A percentile compares a stretch with the other conserved stretches of the same genome.
Conservation (phyloP, 768 basidiomycete genomes). For the Boletellus ananas region DNA sequence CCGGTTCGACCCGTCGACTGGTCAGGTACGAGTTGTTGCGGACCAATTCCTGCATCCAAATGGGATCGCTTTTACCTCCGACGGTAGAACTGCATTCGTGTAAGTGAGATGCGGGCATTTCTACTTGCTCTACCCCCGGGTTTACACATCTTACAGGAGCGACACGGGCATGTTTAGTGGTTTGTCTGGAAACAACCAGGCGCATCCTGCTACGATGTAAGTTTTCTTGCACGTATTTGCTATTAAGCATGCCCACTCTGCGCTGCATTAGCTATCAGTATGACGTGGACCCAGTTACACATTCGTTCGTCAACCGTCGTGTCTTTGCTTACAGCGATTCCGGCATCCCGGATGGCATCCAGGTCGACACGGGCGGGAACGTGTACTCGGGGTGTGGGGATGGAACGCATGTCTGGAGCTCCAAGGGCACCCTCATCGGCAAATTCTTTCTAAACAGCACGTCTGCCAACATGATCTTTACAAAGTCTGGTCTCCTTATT, state of each 20-base stretch:
- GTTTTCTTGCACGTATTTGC: constrained; percentile 18
- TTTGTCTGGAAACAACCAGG: constrained; percentile 49
- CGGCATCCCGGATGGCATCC: constrained; percentile 65
- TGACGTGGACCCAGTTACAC: constrained; percentile 58
- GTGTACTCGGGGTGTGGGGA: constrained; percentile 67
- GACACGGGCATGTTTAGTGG: constrained; percentile 38
- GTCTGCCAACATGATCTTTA: constrained; percentile 39
- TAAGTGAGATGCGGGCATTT: constrained; percentile 18
- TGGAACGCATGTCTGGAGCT: constrained; percentile 61
- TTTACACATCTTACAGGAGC: constrained; percentile 23
- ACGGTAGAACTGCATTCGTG: constrained; percentile 68
- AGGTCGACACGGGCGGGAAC: constrained; percentile 61
- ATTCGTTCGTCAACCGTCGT: constrained; percentile 55
- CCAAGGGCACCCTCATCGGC: constrained; percentile 54
- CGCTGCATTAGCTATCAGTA: constrained; percentile 53
- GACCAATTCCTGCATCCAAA: constrained; percentile 73
- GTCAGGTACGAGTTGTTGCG: constrained; percentile 66
- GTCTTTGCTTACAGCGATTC: constrained; percentile 66
- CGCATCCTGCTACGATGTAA: constrained; percentile 66
- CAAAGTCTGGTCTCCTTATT: constrained; percentile 38
- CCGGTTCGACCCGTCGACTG: constrained; percentile 60
- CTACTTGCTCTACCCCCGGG: not conserved
- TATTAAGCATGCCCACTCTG: not conserved
- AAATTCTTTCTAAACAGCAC: constrained; percentile 53
- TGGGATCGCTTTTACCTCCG: constrained; percentile 66